Evolutionary conservation across 2,329 filamentous ascomycete genomes (phyloP).

Genomic region (Leptosphaerulina australis): DNA sequence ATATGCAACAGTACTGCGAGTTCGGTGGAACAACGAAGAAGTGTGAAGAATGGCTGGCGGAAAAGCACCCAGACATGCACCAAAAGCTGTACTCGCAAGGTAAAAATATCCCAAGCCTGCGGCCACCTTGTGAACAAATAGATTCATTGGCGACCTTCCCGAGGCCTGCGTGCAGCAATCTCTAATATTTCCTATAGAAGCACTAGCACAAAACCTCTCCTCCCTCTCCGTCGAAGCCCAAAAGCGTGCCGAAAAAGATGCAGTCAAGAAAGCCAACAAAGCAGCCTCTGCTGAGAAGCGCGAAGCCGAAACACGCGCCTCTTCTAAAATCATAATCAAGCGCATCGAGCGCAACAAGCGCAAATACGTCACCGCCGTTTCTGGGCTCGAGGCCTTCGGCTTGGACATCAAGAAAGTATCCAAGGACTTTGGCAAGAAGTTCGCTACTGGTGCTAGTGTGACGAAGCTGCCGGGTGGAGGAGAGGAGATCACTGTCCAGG

Average conservation of each 20-base stretch:
- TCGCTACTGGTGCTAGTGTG: constrained; percentile 90
- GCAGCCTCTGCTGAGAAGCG: constrained; percentile 85
- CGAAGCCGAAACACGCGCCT: constrained; percentile 79
- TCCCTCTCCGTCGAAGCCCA: constrained; percentile 88
- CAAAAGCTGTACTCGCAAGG: constrained; percentile 83
- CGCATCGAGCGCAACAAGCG: constrained; percentile 97
- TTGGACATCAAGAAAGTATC: constrained; percentile 93
- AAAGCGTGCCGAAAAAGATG: constrained; percentile 94
- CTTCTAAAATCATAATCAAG: constrained; percentile 87
- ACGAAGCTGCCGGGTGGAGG: constrained; percentile 85
- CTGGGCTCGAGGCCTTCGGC: constrained; percentile 86
- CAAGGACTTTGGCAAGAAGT: constrained; percentile 98
- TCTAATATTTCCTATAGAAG: constrained; percentile 49
- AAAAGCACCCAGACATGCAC: constrained; percentile 75
- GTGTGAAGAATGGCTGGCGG: constrained; percentile 93
- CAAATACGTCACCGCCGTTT: constrained; percentile 94
- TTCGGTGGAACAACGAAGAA: constrained; percentile 96
- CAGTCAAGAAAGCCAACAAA: constrained; percentile 95
- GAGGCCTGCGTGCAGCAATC: neutral
- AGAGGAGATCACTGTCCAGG: constrained; percentile 97
- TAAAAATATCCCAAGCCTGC: no score
- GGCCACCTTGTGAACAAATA: no score
- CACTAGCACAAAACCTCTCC: constrained; percentile 81
- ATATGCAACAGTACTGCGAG: constrained; percentile 81
- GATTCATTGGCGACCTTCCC: no score